Percentiles rank a stretch among this genome's conserved stretches.
phyloP scores from a whole-genome alignment of 208 protist genomes.

The Trypanosoma caninum region DNA sequence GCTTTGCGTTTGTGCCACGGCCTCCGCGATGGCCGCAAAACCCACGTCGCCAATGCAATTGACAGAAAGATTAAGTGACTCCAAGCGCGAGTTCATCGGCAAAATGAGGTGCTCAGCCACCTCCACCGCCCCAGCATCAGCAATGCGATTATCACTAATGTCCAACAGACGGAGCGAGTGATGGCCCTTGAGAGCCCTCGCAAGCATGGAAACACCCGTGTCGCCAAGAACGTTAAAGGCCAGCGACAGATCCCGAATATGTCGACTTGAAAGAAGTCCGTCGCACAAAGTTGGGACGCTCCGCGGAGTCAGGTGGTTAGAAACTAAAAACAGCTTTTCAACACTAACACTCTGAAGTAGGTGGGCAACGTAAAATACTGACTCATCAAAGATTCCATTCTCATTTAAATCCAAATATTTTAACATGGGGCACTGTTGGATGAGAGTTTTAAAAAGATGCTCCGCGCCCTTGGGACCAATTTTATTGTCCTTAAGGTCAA shows the following conservation, averaged over 20 bases:
- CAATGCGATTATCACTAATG: constrained; percentile 82
- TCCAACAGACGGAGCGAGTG: constrained; percentile 54
- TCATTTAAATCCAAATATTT: constrained; percentile 81
- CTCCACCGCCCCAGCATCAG: constrained; percentile 57
- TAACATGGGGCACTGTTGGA: constrained; percentile 50
- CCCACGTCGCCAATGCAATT: constrained; percentile 77
- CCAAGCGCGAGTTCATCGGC: constrained; percentile 35
- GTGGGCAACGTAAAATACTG: constrained; percentile 50
- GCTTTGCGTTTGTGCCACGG: constrained; percentile 54
- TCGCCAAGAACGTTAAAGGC: constrained; percentile 81
- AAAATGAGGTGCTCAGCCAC: constrained; percentile 63
- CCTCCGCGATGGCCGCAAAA: constrained; percentile 66
- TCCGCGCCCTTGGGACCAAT: constrained; percentile 60
- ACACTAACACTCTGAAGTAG: constrained; percentile 49
- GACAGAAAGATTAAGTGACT: constrained; percentile 70
- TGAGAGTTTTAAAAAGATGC: constrained; percentile 60
- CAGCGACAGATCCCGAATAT: constrained; percentile 56
- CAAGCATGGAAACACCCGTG: constrained; percentile 46
- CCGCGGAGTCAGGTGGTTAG: constrained; percentile 73
- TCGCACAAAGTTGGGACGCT: constrained; percentile 75
- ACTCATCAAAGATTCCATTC: constrained; percentile 79
- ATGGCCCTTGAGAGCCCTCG: constrained; percentile 47
- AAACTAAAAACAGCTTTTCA: constrained; percentile 60
- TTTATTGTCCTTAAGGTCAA: constrained; percentile 84
- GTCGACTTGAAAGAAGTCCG: constrained; percentile 47